These are phyloP conservation scores for Torulaspora pretoriensis DNA, from an alignment of 1,139 yeast genomes.

Conservation along the genomic window DNA sequence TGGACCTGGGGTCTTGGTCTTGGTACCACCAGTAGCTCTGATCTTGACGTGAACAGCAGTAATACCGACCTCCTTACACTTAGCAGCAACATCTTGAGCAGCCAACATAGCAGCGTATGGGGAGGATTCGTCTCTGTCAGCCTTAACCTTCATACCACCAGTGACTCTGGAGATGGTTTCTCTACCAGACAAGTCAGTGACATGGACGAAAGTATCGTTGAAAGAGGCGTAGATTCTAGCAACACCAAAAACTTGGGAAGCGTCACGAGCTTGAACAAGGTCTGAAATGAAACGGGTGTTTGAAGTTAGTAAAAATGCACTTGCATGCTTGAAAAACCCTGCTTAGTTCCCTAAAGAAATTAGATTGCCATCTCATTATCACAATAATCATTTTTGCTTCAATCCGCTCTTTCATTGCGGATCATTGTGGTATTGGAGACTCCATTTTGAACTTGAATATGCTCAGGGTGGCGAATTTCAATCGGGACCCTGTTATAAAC, in stretches of 20 bases:
- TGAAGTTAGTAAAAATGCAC: slow-evolving; percentile 15
- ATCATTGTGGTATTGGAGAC: slow-evolving; percentile 1
- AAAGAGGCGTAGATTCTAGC: slow-evolving; percentile 99
- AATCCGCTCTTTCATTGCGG: background rate
- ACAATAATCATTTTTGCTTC: background rate
- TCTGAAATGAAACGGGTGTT: slow-evolving; percentile 10
- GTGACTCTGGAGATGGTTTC: slow-evolving; percentile 99
- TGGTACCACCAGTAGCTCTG: slow-evolving; percentile 99
- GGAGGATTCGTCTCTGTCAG: slow-evolving; percentile 99
- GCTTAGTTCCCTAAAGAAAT: slow-evolving; percentile 13
- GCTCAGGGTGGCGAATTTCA: slow-evolving; percentile 2
- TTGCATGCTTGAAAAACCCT: background rate
- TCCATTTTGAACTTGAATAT: slow-evolving; percentile 3
- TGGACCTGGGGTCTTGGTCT: slow-evolving; percentile 99
- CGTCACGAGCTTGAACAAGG: slow-evolving; percentile 73
- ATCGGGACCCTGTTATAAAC: slow-evolving; percentile 2
- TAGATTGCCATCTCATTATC: slow-evolving; percentile 5
- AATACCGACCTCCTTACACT: slow-evolving; percentile 99
- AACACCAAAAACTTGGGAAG: slow-evolving; percentile 99
- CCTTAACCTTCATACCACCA: slow-evolving; percentile 99
- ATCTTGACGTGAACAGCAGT: slow-evolving; percentile 99
- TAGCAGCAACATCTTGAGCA: slow-evolving; percentile 99
- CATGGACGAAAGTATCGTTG: slow-evolving; percentile 99
- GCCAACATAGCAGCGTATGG: slow-evolving; percentile 99
- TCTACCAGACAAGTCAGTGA: slow-evolving; percentile 98